phyloP scores from a whole-genome alignment of 495 filamentous ascomycete species.

The Penicillium lividum region DNA sequence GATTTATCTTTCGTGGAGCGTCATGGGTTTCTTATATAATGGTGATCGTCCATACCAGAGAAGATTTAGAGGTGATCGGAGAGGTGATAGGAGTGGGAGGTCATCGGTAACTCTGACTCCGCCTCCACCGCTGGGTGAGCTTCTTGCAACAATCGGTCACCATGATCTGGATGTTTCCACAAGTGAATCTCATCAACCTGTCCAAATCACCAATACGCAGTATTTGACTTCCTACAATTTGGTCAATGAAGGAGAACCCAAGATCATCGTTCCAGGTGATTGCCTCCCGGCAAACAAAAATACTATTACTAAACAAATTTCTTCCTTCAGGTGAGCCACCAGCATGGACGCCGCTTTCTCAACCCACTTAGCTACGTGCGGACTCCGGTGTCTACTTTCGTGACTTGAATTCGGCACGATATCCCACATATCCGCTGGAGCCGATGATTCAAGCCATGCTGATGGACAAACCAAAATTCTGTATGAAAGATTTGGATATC shows the following conservation, averaged over 20 bases:
- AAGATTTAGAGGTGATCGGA: slow-evolving; percentile 1
- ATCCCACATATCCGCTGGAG: slow-evolving; percentile 56
- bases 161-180: slow-evolving; percentile 18
- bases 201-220: slow-evolving; percentile 24
- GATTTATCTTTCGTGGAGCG: no score
- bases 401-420: slow-evolving; percentile 63
- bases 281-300: neutral
- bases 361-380: slow-evolving; percentile 38
- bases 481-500: slow-evolving; percentile 51
- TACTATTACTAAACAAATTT: neutral
- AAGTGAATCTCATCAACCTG: neutral
- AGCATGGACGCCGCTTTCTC: slow-evolving; percentile 54
- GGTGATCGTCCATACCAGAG: neutral
- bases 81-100: slow-evolving; percentile 1
- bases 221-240: slow-evolving; percentile 58
- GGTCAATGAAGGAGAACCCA: slow-evolving; percentile 36
- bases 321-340: slow-evolving; percentile 54
- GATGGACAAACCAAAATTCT: slow-evolving; percentile 33
- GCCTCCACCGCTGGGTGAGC: slow-evolving; percentile 22
- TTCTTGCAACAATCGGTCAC: slow-evolving; percentile 23
- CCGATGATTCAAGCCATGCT: slow-evolving; percentile 55
- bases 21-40: slow-evolving; percentile 1
- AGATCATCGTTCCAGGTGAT: slow-evolving; percentile 57
- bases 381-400: slow-evolving; percentile 59
- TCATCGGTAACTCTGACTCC: slow-evolving; percentile 15